Evolutionary conservation across 306 rosid genomes (phyloP).

Genomic region (Quercus bicolor): DNA sequence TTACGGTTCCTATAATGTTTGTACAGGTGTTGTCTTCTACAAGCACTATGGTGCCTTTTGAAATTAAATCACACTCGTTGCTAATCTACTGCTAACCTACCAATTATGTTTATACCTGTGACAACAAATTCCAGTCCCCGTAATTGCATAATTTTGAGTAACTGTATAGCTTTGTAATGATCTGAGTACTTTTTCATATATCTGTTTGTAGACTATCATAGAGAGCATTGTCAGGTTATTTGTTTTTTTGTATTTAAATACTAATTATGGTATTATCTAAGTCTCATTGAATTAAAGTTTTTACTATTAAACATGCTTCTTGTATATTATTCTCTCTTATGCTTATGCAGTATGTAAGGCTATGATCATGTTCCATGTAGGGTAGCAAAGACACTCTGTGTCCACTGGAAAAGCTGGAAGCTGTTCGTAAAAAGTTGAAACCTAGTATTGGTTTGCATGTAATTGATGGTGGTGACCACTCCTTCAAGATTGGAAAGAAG

Average conservation of each 20-base stretch:
- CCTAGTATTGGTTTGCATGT: slow-evolving; percentile 56
- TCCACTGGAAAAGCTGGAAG: slow-evolving; percentile 70
- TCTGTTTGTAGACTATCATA: not conserved
- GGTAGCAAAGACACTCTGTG: slow-evolving; percentile 81
- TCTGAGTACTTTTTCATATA: not conserved
- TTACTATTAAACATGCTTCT: slow-evolving; percentile 2
- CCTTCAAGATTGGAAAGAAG: slow-evolving; percentile 86
- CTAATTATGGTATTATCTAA: not conserved
- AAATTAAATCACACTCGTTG: slow-evolving; percentile 2
- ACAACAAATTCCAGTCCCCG: not conserved
- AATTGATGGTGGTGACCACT: slow-evolving; percentile 88
- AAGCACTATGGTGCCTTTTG: not conserved
- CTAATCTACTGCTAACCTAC: not conserved
- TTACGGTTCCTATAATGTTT: slow-evolving; percentile 72
- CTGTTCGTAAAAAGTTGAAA: slow-evolving; percentile 65
- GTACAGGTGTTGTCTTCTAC: slow-evolving; percentile 58
- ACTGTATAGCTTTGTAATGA: not conserved
- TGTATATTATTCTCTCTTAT: slow-evolving; percentile 6
- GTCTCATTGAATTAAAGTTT: not conserved
- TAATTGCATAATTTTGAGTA: not conserved
- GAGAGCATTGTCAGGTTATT: not conserved
- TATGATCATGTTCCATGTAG: slow-evolving; percentile 33
- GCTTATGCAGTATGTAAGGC: not conserved
- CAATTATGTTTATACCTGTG: not conserved
- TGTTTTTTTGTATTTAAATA: not conserved